Conservation (phyloP, 2,329 filamentous ascomycete species). For the Colletotrichum sp. region DNA sequence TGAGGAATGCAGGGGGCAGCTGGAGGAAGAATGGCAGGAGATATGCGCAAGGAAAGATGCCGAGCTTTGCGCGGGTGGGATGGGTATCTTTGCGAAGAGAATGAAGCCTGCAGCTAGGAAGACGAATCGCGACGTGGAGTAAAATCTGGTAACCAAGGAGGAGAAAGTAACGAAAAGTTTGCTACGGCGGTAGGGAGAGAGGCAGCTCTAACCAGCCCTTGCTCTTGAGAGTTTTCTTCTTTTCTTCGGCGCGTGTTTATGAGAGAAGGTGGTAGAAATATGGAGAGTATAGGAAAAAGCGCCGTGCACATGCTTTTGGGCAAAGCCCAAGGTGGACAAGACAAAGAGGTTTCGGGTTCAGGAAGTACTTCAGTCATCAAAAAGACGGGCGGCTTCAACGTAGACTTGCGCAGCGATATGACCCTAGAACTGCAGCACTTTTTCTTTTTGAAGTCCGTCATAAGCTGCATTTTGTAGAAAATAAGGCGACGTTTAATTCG, state of each 20-base stretch:
- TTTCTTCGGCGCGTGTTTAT: not conserved
- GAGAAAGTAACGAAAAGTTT: accelerated
- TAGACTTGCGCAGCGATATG: too few species aligned
- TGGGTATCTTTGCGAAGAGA: not conserved
- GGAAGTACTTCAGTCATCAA: too few species aligned
- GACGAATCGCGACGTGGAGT: accelerated
- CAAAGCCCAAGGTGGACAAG: not conserved
- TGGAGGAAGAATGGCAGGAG: accelerated
- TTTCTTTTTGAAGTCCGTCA: too few species aligned
- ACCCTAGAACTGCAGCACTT: too few species aligned
- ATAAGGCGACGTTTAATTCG: too few species aligned
- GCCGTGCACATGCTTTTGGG: not conserved
- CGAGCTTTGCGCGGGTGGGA: accelerated
- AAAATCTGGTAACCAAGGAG: not conserved
- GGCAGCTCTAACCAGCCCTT: too few species aligned
- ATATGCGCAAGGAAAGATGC: not conserved
- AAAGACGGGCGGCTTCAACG: too few species aligned
- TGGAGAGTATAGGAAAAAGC: not conserved
- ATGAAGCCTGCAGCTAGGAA: accelerated
- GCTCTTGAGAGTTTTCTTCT: too few species aligned
- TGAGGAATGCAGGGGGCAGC: accelerated
- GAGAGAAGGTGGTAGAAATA: not conserved
- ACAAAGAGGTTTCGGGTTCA: not conserved
- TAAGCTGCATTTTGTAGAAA: too few species aligned
- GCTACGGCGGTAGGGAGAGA: too few species aligned